Evolutionary conservation across 2,329 filamentous ascomycete species (phyloP), one percentile per base, ranked within the genome.

Genomic region (Aureobasidium sp.): DNA sequence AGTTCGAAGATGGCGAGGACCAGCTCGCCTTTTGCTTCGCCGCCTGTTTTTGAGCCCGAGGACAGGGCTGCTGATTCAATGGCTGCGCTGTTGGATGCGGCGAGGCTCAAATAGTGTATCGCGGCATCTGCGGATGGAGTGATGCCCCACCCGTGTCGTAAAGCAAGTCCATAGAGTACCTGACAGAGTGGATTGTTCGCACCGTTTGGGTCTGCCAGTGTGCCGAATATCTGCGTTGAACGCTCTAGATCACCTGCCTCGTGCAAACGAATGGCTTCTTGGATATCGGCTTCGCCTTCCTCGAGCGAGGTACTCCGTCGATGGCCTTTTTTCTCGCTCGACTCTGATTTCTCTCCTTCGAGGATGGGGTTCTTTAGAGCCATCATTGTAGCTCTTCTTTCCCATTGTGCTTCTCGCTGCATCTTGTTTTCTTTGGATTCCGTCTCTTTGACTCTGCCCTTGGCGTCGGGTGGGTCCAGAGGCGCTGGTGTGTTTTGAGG

Each of bases 1-100:
- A 99, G 79, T 79, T 99, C 94, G 70, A 94, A 97, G 66, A 99
- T 97, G 64, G 94, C 93, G 64, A 99, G 85, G 19, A 97, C 90
- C 59, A 99, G 82, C 79, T 99, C 94, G 63, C 94, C 94, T 77
- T 97, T 99, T 48, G 93, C 93, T 15, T 90, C 88, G 64, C 94
- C 94, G 58, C 94, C 94, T 75, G 94, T 96, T 76, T 91, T 94
- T 75, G 95, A 84, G 17, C 93, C 94, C 9, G 92, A 89, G 67
- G 88, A 81, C 24, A 97, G 84, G 33, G 94, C 94, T 69, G 91
- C 80, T 59, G 89, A 84, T 78, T 99, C 94, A 61, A 99, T 85
- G 45, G 85, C 82, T 27, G 93, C 94, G 27, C 91, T 91, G 75
- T 96, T 97, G 48, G 90, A 88, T 5, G 94, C 94, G 52, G 94